phyloP scores from a whole-genome alignment of 129 eudicot genomes.

The Calendula officinalis region DNA sequence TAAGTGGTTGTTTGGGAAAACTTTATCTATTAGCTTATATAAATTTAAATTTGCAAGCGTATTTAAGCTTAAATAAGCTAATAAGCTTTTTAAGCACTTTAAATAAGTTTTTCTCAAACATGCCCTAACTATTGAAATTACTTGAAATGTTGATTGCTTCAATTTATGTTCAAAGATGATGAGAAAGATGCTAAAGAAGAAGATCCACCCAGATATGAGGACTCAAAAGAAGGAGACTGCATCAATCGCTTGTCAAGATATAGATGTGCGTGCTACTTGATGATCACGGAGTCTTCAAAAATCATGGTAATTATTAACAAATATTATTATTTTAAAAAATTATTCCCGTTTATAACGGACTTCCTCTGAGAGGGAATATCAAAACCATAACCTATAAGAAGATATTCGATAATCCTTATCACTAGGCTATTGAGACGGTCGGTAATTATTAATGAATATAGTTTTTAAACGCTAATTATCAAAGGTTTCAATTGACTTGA shows the following conservation, averaged over 20 bases:
- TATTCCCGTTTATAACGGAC: too few species aligned
- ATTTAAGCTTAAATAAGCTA: neutral
- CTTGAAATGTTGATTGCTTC: slow-evolving; percentile 1
- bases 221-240: slow-evolving; percentile 27
- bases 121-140: neutral
- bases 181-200: slow-evolving; percentile 61
- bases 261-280: slow-evolving; percentile 12
- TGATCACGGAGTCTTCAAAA: slow-evolving; percentile 14
- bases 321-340: too few species aligned
- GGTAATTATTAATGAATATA: too few species aligned
- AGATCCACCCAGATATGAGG: slow-evolving; percentile 55
- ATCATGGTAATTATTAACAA: slow-evolving; percentile 1
- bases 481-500: too few species aligned
- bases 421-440: too few species aligned
- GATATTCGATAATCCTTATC: too few species aligned
- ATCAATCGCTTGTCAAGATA: slow-evolving; percentile 4
- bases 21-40: neutral
- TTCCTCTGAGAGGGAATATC: too few species aligned
- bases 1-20: neutral
- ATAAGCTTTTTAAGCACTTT: neutral
- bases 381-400: too few species aligned
- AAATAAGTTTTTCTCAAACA: neutral
- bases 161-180: slow-evolving; percentile 40
- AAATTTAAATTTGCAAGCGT: too few species aligned
- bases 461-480: too few species aligned